Base-by-base conservation (phyloP, 1,284 basidiomycete genomes). In the Mrakiaceae sp. region DNA sequence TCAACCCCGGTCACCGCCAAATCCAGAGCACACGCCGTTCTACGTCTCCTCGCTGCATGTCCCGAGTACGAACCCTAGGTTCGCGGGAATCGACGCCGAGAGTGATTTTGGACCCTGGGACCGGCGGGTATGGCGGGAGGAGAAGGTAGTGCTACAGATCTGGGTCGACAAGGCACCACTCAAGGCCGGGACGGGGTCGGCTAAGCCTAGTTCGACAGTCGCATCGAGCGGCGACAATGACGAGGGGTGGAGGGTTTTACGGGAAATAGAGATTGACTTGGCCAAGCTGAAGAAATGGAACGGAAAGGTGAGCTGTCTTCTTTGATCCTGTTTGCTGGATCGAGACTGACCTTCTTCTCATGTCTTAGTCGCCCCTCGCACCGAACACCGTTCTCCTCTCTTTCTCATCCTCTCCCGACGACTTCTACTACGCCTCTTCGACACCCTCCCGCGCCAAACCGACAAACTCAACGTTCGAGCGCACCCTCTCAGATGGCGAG, bases 101-200 rank as follows among this genome's bases (percentile, higher is more conserved):
- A 67, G 68, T 2, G 77, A 78, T 63, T 74, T 76, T 62, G 77
- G 74, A 0, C 57, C 70, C 3, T 78, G 76, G 77, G 48, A 70
- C 63, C 0, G 68, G 66, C 47, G 57, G 14, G 40, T 51, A n/a
- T 44, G 61, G 47, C 46, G 74, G 0, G 62, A 64, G 10, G 66
- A 68, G 10, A 40, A 39, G 4, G 53, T 76, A 5, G 62, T 69
- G 3, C 59, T 77, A 8, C 71, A 73, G 52, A 69, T 76, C 11
- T 77, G 76, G 75, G 68, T 72, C 8, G 42, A 14, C 12, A 4
- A 39, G 46, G 4, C 8, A 9, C 14, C 6, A 1, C 7, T 4
- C 50, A 52, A 51, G 0, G 71, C 70, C 69, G 49, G 27, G 4
- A 61, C 51, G 50, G 27, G 8, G 14, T 3, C 40, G 39, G 58